phyloP scores from a whole-genome alignment of 306 rosid genomes.

The Albizia julibrissin region DNA sequence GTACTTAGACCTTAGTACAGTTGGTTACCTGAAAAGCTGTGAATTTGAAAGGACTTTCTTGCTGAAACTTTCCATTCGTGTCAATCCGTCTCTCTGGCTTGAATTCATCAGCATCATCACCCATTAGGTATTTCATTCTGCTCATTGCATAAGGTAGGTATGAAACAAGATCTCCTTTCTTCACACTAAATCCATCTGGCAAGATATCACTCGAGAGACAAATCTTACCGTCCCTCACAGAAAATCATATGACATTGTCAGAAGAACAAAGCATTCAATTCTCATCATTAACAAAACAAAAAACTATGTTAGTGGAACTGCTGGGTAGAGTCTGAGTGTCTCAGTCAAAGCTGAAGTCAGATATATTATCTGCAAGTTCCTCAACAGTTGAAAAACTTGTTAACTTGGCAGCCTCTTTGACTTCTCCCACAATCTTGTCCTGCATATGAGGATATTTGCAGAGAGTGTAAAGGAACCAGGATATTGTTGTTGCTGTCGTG shows the following conservation, averaged over 20 bases:
- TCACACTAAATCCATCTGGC: slow-evolving; percentile 65
- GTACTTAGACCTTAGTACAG: neutral
- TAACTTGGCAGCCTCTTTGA: slow-evolving; percentile 37
- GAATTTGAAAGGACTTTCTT: slow-evolving; percentile 62
- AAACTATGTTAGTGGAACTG: slow-evolving; percentile 39
- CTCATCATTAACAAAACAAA: neutral
- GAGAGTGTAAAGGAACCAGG: slow-evolving; percentile 55
- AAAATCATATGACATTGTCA: slow-evolving; percentile 29
- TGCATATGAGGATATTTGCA: slow-evolving; percentile 61
- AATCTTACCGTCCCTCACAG: slow-evolving; percentile 44
- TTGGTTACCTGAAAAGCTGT: slow-evolving; percentile 57
- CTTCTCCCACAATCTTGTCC: slow-evolving; percentile 55
- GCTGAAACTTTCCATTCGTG: slow-evolving; percentile 44
- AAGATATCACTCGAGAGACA: slow-evolving; percentile 54
- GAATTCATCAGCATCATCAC: slow-evolving; percentile 64
- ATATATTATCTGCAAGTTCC: slow-evolving; percentile 44
- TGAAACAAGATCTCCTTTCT: slow-evolving; percentile 55
- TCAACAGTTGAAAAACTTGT: slow-evolving; percentile 22
- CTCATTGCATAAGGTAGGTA: slow-evolving; percentile 63
- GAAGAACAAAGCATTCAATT: neutral
- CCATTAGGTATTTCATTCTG: slow-evolving; percentile 70
- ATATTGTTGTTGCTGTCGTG: slow-evolving; percentile 52
- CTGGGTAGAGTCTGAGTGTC: slow-evolving; percentile 64
- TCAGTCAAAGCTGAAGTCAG: slow-evolving; percentile 61
- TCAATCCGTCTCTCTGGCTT: slow-evolving; percentile 65